These are phyloP conservation scores for Fragilariopsis cylindrus DNA, from an alignment of 108 stramenopile species.

Conservation along the genomic window DNA sequence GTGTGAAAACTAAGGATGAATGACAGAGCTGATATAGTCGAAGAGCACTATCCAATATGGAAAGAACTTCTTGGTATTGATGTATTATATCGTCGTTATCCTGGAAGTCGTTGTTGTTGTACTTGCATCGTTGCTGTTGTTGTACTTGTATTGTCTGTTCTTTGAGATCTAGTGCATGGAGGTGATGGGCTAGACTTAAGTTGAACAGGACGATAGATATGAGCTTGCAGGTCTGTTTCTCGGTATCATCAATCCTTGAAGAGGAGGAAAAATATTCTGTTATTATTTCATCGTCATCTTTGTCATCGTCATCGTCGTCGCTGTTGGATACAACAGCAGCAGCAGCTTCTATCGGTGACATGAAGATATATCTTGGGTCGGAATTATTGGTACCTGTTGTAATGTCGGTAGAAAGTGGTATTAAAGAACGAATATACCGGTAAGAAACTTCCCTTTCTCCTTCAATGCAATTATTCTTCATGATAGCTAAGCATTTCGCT, in stretches of 20 bases:
- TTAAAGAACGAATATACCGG: background rate
- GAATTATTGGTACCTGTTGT: background rate
- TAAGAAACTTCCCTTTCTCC: conserved; percentile 8
- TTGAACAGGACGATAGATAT: conserved; percentile 7
- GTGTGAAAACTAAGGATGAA: conserved; percentile 8
- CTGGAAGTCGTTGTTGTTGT: no score
- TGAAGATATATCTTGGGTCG: conserved; percentile 7
- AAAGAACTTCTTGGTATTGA: background rate
- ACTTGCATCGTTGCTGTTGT: no score
- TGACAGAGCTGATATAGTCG: conserved; percentile 14
- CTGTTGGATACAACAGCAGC: background rate
- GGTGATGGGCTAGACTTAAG: conserved; percentile 12
- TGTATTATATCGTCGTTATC: background rate
- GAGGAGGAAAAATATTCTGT: background rate
- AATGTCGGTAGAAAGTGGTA: background rate
- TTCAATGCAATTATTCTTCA: conserved; percentile 1
- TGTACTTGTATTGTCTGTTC: background rate
- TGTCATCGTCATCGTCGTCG: background rate
- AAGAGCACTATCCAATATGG: background rate
- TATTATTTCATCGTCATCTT: background rate
- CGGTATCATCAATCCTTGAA: background rate
- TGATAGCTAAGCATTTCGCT: background rate
- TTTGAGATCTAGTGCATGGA: background rate
- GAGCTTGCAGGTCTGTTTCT: conserved; percentile 8
- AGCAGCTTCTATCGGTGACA: background rate